Conservation (phyloP, 148 eudicot genomes). For the Persicaria maculosa region DNA sequence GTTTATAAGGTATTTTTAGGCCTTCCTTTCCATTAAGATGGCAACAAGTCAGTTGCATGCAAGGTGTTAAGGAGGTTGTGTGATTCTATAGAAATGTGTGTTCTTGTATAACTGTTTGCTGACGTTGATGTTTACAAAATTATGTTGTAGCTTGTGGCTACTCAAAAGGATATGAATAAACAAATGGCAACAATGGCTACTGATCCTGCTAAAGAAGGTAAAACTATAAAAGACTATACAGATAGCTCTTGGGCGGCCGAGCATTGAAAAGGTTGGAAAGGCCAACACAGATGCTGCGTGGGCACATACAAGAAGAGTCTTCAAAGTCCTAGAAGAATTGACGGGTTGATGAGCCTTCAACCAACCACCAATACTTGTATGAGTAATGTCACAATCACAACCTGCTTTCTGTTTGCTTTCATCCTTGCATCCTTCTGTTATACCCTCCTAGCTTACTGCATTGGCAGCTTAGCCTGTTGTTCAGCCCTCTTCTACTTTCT, state of each 20-base stretch:
- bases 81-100: not conserved
- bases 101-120: not conserved
- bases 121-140: not conserved
- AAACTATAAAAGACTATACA: conserved; percentile 75
- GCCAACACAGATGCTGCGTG: conserved; percentile 81
- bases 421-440: no score
- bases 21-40: no score
- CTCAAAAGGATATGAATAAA: conserved; percentile 73
- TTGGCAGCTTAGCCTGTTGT: no score
- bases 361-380: no score
- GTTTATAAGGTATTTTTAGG: conserved; percentile 44
- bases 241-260: conserved; percentile 59
- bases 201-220: conserved; percentile 62
- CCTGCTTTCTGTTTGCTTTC: no score
- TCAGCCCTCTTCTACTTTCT: no score
- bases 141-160: conserved; percentile 39
- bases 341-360: conserved; percentile 53
- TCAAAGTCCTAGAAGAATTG: conserved; percentile 72
- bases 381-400: no score
- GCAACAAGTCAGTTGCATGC: no score
- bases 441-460: no score
- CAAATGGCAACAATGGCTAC: conserved; percentile 45
- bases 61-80: not conserved
- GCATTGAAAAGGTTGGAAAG: conserved; percentile 69
- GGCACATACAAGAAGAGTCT: conserved; percentile 78